Base-by-base conservation (phyloP, 495 filamentous ascomycete species). In the Sporormia fimetaria region DNA sequence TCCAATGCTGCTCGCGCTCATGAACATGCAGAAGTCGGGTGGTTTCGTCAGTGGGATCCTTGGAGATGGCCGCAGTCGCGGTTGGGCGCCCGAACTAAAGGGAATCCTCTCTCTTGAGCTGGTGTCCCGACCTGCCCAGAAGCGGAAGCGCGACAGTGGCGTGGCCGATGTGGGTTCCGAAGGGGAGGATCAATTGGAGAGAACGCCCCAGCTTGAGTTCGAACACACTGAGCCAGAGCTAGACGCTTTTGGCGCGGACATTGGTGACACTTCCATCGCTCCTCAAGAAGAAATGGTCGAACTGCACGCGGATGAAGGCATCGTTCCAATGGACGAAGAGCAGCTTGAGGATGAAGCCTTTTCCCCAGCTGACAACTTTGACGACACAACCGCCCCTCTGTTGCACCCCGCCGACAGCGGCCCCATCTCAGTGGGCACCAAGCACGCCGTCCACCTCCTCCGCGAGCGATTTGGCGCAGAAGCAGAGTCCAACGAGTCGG, bases 371-470 rank as follows among this genome's bases (percentile, higher is more conserved):
- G 61, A 64, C 8, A 61, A 57, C 11, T 80, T 90, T 48, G 87
- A 94, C 49, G 83, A 85, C 21, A 92, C 84, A 1, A 71, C 70
- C 7, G 71, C 71, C 21, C 78, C 81, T 2, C 61, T 86, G 18
- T 70, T 84, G 5, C 76, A 87, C 49, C 83, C 83, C 16, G 73
- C 78, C 9, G 84, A 93, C 47, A 78, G 74, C 52, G 83, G 84
- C 7, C 81, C 83, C 2, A 77, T 93, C 12, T 93, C 87, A 0
- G 59, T 87, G 24, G 85, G 85, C 43, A 96, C 92, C 29, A 87
- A 87, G 63, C 85, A 93, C 52, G 90, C 90, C 21, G 90, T 98
- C 14, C 90, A 96, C 61, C 76, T 98, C 18, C 76, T 96, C 10
- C 81, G 90, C 26, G 83, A 94, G 40, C 73, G 80, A 25, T 87